A percentile compares a stretch with the other conserved stretches of the same genome.
Evolutionary conservation across 1,284 basidiomycete genomes (phyloP).

Genomic region (Porodaedalea pini): DNA sequence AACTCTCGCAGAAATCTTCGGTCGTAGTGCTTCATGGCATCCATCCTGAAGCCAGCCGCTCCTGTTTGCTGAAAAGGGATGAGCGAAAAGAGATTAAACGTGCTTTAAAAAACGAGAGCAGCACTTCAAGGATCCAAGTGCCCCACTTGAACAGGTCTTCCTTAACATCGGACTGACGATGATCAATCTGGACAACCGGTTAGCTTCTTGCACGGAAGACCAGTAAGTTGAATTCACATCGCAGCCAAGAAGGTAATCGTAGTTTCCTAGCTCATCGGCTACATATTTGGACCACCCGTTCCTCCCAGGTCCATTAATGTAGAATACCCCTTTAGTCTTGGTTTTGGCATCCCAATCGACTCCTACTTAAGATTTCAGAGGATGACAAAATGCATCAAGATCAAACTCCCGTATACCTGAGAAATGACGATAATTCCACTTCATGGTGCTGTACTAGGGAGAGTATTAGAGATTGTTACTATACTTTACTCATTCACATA

Average conservation of each 20-base stretch:
- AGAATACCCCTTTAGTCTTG: conserved; percentile 59
- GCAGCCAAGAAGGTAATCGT: conserved; percentile 73
- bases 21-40: conserved; percentile 86
- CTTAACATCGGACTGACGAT: conserved; percentile 77
- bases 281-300: conserved; percentile 71
- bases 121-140: conserved; percentile 65
- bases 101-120: conserved; percentile 9
- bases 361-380: conserved; percentile 55
- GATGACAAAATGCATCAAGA: background rate
- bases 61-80: conserved; percentile 59
- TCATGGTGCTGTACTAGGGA: conserved; percentile 61
- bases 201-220: background rate
- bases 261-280: conserved; percentile 70
- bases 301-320: conserved; percentile 51
- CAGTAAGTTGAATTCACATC: conserved; percentile 43
- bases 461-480: background rate
- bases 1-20: conserved; percentile 59
- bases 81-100: background rate
- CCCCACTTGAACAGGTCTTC: conserved; percentile 67
- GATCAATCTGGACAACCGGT: conserved; percentile 61
- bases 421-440: conserved; percentile 71
- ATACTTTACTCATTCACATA: conserved; percentile 28
- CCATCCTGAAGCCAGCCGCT: conserved; percentile 79
- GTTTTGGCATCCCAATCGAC: conserved; percentile 83
- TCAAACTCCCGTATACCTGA: conserved; percentile 45